phyloP scores from a whole-genome alignment of 1,284 basidiomycete species.

The Malassezia slooffiae region DNA sequence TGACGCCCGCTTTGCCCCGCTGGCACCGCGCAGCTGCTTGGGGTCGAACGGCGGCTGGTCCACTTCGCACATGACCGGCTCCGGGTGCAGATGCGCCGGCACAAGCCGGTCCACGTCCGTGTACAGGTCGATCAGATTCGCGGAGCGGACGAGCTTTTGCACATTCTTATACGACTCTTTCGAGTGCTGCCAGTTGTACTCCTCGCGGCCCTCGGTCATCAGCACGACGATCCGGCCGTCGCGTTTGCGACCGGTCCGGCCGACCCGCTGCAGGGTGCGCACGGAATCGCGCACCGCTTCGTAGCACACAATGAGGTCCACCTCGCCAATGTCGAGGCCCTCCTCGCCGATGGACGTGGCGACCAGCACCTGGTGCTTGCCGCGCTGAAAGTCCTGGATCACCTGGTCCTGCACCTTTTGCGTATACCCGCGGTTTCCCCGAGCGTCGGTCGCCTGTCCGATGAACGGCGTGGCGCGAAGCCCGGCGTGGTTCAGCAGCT shows the following conservation, averaged over 20 bases:
- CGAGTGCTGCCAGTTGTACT: constrained; percentile 79
- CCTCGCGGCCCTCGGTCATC: constrained; percentile 83
- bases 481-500: constrained; percentile 51
- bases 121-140: constrained; percentile 78
- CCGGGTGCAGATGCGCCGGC: constrained; percentile 65
- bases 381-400: constrained; percentile 73
- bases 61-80: constrained; percentile 67
- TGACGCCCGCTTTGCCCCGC: constrained; percentile 20
- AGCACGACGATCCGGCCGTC: constrained; percentile 81
- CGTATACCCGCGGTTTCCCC: constrained; percentile 71
- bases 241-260: constrained; percentile 86
- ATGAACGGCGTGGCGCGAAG: constrained; percentile 69
- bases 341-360: constrained; percentile 97
- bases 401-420: constrained; percentile 87
- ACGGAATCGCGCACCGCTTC: constrained; percentile 93
- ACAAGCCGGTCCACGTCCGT: constrained; percentile 78
- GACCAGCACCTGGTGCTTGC: constrained; percentile 82
- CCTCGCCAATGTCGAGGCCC: constrained; percentile 96
- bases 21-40: constrained; percentile 5
- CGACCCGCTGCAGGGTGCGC: constrained; percentile 87
- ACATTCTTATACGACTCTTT: constrained; percentile 78
- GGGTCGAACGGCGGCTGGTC: constrained; percentile 47
- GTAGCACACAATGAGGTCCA: constrained; percentile 95
- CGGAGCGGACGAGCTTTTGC: constrained; percentile 74
- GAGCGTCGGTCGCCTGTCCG: constrained; percentile 76